Percentiles rank a stretch among this genome's conserved stretches.
phyloP scores from a whole-genome alignment of 768 basidiomycete species.

The Lentinula detonsa region DNA sequence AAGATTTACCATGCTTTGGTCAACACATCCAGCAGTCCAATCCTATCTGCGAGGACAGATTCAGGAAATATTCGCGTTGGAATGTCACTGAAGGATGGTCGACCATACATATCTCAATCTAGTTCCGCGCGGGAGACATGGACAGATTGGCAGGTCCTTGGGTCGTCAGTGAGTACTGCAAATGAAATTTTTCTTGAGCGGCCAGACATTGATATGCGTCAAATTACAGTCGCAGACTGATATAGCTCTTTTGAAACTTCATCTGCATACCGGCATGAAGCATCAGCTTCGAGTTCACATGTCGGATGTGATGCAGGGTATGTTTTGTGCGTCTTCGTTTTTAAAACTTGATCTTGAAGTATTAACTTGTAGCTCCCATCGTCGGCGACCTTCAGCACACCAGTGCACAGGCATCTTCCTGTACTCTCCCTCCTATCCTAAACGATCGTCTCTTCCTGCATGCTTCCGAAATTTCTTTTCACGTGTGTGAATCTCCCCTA shows the following conservation, averaged over 20 bases:
- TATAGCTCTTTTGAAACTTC: constrained; percentile 50
- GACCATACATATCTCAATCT: constrained; percentile 26
- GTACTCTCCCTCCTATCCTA: constrained; percentile 16
- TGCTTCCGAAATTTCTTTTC: constrained; percentile 49
- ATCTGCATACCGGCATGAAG: constrained; percentile 57
- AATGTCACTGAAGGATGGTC: constrained; percentile 33
- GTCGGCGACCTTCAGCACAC: constrained; percentile 48
- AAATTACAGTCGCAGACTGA: constrained; percentile 23
- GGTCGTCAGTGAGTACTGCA: constrained; percentile 43
- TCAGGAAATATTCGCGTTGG: constrained; percentile 35
- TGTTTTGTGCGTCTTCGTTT: constrained; percentile 3
- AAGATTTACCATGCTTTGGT: constrained; percentile 67
- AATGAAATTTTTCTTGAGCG: too few species aligned
- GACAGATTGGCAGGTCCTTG: constrained; percentile 56
- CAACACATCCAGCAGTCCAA: constrained; percentile 42
- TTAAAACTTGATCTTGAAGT: not conserved
- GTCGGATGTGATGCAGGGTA: constrained; percentile 44
- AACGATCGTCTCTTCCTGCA: constrained; percentile 55
- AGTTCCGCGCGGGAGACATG: constrained; percentile 27
- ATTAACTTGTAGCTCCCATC: constrained; percentile 46
- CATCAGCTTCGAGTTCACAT: constrained; percentile 69
- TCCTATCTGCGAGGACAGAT: constrained; percentile 26
- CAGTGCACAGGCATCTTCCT: not conserved
- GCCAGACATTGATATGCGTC: not conserved
- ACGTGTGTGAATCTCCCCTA: constrained; percentile 22